Percentiles rank a stretch among this genome's conserved stretches.
These are phyloP conservation scores for Candida khao-thaluensis DNA, from an alignment of 805 yeast species.

Conservation along the genomic window DNA sequence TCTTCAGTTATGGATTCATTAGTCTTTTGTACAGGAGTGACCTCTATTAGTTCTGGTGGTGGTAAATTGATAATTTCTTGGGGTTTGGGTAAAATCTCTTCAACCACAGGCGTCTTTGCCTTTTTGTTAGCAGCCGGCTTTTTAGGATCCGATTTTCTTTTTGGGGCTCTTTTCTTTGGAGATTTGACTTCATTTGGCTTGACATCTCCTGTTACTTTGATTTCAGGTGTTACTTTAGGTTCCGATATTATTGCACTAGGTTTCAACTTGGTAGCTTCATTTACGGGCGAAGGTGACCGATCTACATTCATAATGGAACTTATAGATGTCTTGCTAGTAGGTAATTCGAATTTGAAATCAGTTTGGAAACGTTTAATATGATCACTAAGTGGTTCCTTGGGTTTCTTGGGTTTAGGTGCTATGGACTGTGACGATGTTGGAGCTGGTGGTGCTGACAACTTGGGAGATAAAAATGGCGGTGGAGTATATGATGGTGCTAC, in stretches of 20 bases:
- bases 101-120: slow-evolving; percentile 16
- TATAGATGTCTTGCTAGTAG: slow-evolving; percentile 35
- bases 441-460: not conserved
- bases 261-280: not conserved
- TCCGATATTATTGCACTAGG: not conserved
- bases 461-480: slow-evolving; percentile 1
- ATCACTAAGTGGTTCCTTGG: slow-evolving; percentile 2
- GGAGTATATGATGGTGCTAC: slow-evolving; percentile 6
- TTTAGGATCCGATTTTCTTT: slow-evolving; percentile 17
- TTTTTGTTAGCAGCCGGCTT: slow-evolving; percentile 17
- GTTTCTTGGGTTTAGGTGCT: slow-evolving; percentile 5
- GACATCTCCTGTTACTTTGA: not conserved
- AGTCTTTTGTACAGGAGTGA: slow-evolving; percentile 7
- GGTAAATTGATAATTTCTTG: slow-evolving; percentile 18
- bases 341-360: slow-evolving; percentile 7
- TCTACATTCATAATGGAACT: slow-evolving; percentile 41
- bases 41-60: slow-evolving; percentile 23
- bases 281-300: slow-evolving; percentile 17
- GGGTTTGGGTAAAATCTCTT: slow-evolving; percentile 16
- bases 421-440: not conserved
- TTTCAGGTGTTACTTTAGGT: not conserved
- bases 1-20: too few species aligned
- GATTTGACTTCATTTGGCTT: slow-evolving; percentile 5
- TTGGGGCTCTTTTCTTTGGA: slow-evolving; percentile 20
- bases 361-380: slow-evolving; percentile 9